Conservation (phyloP, 108 stramenopile species). For the Craspedostauros australis region DNA sequence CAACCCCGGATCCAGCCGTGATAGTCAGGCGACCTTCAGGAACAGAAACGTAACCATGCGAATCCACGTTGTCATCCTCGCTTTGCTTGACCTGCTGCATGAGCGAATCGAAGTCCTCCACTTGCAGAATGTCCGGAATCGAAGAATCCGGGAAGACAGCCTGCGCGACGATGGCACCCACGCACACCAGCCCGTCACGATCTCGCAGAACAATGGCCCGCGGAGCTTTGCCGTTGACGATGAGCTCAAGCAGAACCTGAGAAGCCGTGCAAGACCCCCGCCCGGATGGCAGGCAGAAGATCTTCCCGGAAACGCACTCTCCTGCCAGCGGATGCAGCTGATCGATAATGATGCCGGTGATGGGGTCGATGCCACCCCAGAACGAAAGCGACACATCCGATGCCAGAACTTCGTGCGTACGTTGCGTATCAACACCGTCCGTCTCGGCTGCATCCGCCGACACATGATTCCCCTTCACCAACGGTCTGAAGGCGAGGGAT, state of each 20-base stretch:
- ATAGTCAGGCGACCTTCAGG: not conserved
- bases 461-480: too few species aligned
- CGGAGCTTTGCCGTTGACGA: conserved; percentile 55
- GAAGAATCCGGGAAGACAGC: conserved; percentile 41
- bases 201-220: conserved; percentile 56
- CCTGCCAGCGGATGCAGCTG: conserved; percentile 54
- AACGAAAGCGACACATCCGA: conserved; percentile 42
- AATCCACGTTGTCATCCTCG: conserved; percentile 1
- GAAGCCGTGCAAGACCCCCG: conserved; percentile 78
- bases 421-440: too few species aligned
- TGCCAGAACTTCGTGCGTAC: too few species aligned
- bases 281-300: conserved; percentile 69
- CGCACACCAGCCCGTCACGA: conserved; percentile 52
- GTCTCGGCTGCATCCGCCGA: too few species aligned
- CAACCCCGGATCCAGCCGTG: too few species aligned
- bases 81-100: conserved; percentile 9
- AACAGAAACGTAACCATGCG: not conserved
- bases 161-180: conserved; percentile 66
- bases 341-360: conserved; percentile 60
- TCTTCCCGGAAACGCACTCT: conserved; percentile 23
- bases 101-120: conserved; percentile 16
- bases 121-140: conserved; percentile 22
- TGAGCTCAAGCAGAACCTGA: conserved; percentile 74
- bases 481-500: too few species aligned
- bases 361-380: conserved; percentile 83